These are phyloP conservation scores for Backusella luteola DNA, from an alignment of 192 early-diverging fungal genomes.

Conservation along the genomic window DNA sequence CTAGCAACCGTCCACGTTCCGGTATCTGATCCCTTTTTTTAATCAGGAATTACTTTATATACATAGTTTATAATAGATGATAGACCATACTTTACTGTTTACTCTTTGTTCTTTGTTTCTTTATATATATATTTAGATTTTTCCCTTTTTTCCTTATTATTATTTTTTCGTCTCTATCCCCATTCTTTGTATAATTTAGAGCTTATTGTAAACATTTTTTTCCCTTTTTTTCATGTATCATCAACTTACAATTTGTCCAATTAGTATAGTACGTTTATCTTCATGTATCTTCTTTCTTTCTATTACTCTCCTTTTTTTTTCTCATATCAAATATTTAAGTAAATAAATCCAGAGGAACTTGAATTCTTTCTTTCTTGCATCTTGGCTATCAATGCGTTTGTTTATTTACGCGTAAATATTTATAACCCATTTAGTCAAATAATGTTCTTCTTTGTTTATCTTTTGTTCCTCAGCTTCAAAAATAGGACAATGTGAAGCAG, in stretches of 20 bases:
- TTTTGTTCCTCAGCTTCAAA: too few species aligned
- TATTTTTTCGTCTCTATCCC: background rate
- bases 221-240: background rate
- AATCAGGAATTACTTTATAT: background rate
- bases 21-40: background rate
- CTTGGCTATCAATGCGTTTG: too few species aligned
- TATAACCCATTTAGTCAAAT: too few species aligned
- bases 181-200: background rate
- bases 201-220: background rate
- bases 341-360: too few species aligned
- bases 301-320: too few species aligned
- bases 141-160: background rate
- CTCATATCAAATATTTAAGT: too few species aligned
- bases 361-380: too few species aligned
- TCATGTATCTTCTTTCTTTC: background rate
- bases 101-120: background rate
- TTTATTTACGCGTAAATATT: too few species aligned
- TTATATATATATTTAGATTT: background rate
- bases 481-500: too few species aligned
- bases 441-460: too few species aligned
- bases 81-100: background rate
- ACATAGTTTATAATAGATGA: background rate
- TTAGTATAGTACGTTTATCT: background rate
- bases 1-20: background rate
- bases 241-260: background rate